phyloP scores from a whole-genome alignment of 2,329 filamentous ascomycete species.

The Arthrobotrys iridis region DNA sequence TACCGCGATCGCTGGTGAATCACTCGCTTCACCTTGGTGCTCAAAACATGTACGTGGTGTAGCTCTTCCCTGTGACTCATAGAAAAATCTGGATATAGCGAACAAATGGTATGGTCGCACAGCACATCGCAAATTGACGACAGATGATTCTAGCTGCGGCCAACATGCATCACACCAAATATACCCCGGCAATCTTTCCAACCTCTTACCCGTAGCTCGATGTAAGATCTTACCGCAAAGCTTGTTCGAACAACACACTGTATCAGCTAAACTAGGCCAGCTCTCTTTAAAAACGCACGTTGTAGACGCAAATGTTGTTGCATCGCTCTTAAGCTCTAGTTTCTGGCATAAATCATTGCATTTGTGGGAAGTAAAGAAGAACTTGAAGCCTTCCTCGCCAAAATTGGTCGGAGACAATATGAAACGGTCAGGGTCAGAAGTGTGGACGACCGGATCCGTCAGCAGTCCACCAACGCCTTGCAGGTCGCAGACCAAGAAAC shows the following conservation, averaged over 20 bases:
- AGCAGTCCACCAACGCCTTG: conserved; percentile 61
- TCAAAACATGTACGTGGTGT: conserved; percentile 57
- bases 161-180: conserved; percentile 61
- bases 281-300: conserved; percentile 58
- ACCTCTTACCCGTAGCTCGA: conserved; percentile 55
- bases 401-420: conserved; percentile 60
- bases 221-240: conserved; percentile 61
- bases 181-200: conserved; percentile 56
- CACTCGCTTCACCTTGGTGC: conserved; percentile 4
- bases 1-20: neutral
- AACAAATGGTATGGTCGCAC: conserved; percentile 59
- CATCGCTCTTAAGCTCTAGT: conserved; percentile 59
- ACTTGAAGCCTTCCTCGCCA: conserved; percentile 61
- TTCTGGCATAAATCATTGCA: conserved; percentile 61
- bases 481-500: conserved; percentile 61
- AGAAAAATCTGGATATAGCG: conserved; percentile 60
- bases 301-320: conserved; percentile 55
- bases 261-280: conserved; percentile 60
- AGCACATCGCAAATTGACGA: conserved; percentile 56
- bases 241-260: conserved; percentile 62
- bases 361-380: conserved; percentile 61
- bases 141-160: conserved; percentile 59
- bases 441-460: conserved; percentile 62
- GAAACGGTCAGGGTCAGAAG: conserved; percentile 60
- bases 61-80: conserved; percentile 60